Evolutionary conservation across 768 basidiomycete species (phyloP).

Genomic region (Leucosporidium scottii): DNA sequence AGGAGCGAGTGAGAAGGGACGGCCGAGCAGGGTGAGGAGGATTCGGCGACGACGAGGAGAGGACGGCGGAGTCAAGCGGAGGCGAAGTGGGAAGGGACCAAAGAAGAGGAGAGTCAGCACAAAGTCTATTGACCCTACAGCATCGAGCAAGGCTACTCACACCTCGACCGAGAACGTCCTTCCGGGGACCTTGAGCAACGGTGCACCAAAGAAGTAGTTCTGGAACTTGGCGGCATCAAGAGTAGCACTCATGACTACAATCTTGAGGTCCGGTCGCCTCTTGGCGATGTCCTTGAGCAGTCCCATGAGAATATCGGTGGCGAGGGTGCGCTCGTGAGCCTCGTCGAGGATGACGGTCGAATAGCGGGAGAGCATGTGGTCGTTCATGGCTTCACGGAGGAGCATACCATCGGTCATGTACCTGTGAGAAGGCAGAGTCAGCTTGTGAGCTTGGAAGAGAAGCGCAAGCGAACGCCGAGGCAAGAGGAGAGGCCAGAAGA

Average conservation of each 20-base stretch:
- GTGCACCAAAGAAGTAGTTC: constrained; percentile 67
- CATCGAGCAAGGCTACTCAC: constrained; percentile 38
- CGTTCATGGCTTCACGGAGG: constrained; percentile 74
- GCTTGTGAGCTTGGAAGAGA: too few relatives aligned
- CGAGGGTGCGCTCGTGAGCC: constrained; percentile 94
- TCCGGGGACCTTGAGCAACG: constrained; percentile 54
- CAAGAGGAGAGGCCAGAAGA: not conserved
- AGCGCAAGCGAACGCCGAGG: not conserved
- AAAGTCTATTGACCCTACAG: too few relatives aligned
- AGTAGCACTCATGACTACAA: constrained; percentile 98
- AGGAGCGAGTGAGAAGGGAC: not conserved
- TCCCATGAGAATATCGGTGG: constrained; percentile 98
- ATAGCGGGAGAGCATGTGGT: constrained; percentile 77
- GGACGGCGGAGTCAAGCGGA: too few relatives aligned
- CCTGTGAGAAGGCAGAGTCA: constrained; percentile 1
- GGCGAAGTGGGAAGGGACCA: too few relatives aligned
- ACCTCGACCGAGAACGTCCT: constrained; percentile 93
- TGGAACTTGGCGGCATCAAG: constrained; percentile 95
- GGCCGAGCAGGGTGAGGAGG: too few relatives aligned
- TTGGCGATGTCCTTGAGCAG: constrained; percentile 76
- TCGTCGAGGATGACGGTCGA: constrained; percentile 98
- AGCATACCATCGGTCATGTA: constrained; percentile 99
- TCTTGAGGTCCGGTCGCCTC: constrained; percentile 78
- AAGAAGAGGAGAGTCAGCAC: not conserved
- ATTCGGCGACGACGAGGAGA: too few relatives aligned